phyloP scores from a whole-genome alignment of 148 eudicot species.

The Limonium bicolor region DNA sequence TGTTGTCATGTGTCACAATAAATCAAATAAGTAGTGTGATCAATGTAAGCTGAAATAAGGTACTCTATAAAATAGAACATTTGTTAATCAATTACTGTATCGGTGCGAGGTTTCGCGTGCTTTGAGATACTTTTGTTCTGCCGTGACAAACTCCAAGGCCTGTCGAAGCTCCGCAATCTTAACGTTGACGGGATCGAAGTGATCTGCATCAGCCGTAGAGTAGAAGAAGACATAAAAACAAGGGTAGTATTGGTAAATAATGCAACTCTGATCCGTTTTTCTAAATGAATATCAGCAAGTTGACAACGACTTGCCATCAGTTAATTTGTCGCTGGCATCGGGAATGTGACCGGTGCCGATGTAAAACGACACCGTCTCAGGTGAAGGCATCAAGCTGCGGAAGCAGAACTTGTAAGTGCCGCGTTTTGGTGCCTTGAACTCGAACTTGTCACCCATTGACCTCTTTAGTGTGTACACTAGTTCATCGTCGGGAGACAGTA shows the following conservation, averaged over 20 bases:
- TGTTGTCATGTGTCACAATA: neutral
- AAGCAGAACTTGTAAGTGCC: constrained; percentile 5
- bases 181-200: constrained; percentile 2
- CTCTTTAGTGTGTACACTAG: constrained; percentile 1
- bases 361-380: constrained; percentile 1
- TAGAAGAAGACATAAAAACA: too few relatives aligned
- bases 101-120: constrained; percentile 1
- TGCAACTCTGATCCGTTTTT: too few relatives aligned
- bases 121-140: constrained; percentile 3
- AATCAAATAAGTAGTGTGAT: neutral
- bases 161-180: constrained; percentile 7
- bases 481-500: neutral
- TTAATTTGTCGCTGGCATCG: neutral
- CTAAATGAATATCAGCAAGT: neutral
- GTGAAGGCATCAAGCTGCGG: neutral
- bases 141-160: neutral
- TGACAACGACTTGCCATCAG: neutral
- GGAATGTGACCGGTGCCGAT: constrained; percentile 4
- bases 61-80: too few relatives aligned
- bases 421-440: constrained; percentile 2
- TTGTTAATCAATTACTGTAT: too few relatives aligned
- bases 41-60: too few relatives aligned
- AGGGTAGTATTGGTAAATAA: too few relatives aligned
- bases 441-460: constrained; percentile 3
- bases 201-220: neutral